These are phyloP conservation scores for Alternaria panax DNA, from an alignment of 2,329 filamentous ascomycete genomes.

Conservation along the genomic window DNA sequence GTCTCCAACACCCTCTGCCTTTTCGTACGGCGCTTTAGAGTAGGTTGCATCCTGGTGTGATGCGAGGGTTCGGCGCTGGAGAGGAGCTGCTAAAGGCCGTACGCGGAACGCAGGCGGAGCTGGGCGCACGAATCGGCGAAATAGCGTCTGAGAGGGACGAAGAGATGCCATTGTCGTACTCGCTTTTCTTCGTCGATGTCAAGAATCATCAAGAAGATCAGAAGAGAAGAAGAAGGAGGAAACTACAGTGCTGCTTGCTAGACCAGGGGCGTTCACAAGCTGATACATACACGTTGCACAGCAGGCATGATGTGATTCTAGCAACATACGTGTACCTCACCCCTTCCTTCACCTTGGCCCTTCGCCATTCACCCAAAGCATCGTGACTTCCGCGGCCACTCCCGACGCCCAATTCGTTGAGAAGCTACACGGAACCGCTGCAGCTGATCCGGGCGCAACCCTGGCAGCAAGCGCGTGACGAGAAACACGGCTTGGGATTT, in stretches of 20 bases:
- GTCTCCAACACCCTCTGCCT: constrained; percentile 23
- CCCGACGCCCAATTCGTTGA: neutral
- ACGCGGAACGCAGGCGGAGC: constrained; percentile 7
- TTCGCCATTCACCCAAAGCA: constrained; percentile 3
- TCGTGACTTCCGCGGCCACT: constrained; percentile 13
- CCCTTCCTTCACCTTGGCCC: constrained; percentile 12
- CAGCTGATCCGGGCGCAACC: neutral
- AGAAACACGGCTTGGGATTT: neutral
- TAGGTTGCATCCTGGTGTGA: constrained; percentile 20
- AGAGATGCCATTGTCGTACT: constrained; percentile 19
- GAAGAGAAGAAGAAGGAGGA: neutral
- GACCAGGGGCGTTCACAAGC: neutral
- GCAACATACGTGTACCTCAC: constrained; percentile 9
- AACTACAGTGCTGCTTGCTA: neutral
- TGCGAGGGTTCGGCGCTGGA: constrained; percentile 16
- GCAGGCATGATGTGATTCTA: constrained; percentile 16
- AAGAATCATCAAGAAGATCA: neutral
- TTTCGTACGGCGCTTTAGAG: constrained; percentile 27
- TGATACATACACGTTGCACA: constrained; percentile 5
- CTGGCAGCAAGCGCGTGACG: neutral
- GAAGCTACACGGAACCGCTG: neutral
- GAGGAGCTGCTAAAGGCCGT: constrained; percentile 5
- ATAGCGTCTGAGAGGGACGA: constrained; percentile 10
- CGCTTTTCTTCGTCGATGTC: neutral
- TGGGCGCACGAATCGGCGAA: constrained; percentile 16